Evolutionary conservation across 2,329 filamentous ascomycete genomes (phyloP).

Genomic region (Talaromyces sp.): DNA sequence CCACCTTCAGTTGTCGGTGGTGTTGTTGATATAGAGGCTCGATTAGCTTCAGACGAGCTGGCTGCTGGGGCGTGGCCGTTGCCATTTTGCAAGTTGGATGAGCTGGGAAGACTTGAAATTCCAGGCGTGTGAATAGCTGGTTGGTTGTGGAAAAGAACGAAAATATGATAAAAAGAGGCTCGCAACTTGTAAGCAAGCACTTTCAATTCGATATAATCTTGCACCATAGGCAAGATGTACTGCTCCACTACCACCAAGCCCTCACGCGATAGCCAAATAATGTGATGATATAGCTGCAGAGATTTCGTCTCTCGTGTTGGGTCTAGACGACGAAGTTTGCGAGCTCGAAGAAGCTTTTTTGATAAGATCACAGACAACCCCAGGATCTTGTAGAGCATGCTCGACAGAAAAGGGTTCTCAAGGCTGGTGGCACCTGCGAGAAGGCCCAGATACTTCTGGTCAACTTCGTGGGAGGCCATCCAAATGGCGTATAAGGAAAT

Average conservation of each 20-base stretch:
- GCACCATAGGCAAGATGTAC: conserved; percentile 81
- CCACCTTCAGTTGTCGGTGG: conserved; percentile 53
- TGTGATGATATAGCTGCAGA: conserved; percentile 80
- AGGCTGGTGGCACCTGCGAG: conserved; percentile 75
- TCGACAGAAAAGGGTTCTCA: conserved; percentile 70
- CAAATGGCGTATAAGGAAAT: conserved; percentile 33
- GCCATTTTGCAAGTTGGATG: conserved; percentile 24
- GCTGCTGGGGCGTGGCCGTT: conserved; percentile 4
- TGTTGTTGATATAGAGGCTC: conserved; percentile 37
- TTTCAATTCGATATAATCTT: conserved; percentile 73
- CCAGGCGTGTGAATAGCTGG: conserved; percentile 66
- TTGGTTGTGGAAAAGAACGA: conserved; percentile 91
- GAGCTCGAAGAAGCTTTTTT: conserved; percentile 74
- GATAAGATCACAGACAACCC: conserved; percentile 87
- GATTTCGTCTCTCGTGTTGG: conserved; percentile 72
- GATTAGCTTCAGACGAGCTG: conserved; percentile 16
- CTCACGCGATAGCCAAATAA: conserved; percentile 92
- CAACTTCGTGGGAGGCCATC: conserved; percentile 96
- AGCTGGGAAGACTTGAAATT: conserved; percentile 37
- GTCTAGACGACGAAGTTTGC: conserved; percentile 78
- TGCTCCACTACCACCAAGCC: conserved; percentile 80
- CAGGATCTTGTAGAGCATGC: conserved; percentile 82
- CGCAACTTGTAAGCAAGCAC: conserved; percentile 88
- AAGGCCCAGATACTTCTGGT: conserved; percentile 92
- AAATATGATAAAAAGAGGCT: conserved; percentile 94